A percentile compares a stretch with the other conserved stretches of the same genome.
Conservation (phyloP, 2,329 filamentous ascomycete genomes). For the Aureobasidium musti region DNA sequence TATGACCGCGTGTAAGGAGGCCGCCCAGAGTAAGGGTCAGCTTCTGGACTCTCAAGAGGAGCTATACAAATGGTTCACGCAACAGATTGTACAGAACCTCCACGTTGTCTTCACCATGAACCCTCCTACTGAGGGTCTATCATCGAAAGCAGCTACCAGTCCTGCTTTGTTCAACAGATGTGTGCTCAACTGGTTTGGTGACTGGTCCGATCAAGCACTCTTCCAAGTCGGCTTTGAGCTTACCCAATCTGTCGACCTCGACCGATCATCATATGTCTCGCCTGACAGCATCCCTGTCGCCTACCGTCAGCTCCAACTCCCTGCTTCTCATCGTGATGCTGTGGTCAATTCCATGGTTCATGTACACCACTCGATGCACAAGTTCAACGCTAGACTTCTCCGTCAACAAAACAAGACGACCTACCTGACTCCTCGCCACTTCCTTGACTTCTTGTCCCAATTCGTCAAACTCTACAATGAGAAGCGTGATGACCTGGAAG, state of each 20-base stretch:
- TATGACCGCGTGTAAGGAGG: constrained; percentile 99
- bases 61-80: constrained; percentile 99
- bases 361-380: constrained; percentile 90
- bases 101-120: constrained; percentile 99
- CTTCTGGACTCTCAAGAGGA: constrained; percentile 97
- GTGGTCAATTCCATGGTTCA: constrained; percentile 99
- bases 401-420: constrained; percentile 92
- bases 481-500: constrained; percentile 96
- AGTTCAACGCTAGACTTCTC: constrained; percentile 82
- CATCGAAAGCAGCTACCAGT: constrained; percentile 95
- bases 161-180: constrained; percentile 99
- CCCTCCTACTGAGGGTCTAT: constrained; percentile 89
- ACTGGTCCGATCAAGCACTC: constrained; percentile 98
- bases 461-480: constrained; percentile 98
- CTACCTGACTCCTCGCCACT: constrained; percentile 93
- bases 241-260: constrained; percentile 93
- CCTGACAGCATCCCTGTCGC: constrained; percentile 92
- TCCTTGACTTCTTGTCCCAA: constrained; percentile 95
- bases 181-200: constrained; percentile 99
- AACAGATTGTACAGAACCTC: constrained; percentile 97
- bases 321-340: constrained; percentile 85
- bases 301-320: constrained; percentile 80
- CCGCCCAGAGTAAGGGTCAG: constrained; percentile 90
- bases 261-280: constrained; percentile 79
- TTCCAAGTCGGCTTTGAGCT: constrained; percentile 97